Conservation (phyloP, 2,329 filamentous ascomycete genomes). For the Fusarium sp. region DNA sequence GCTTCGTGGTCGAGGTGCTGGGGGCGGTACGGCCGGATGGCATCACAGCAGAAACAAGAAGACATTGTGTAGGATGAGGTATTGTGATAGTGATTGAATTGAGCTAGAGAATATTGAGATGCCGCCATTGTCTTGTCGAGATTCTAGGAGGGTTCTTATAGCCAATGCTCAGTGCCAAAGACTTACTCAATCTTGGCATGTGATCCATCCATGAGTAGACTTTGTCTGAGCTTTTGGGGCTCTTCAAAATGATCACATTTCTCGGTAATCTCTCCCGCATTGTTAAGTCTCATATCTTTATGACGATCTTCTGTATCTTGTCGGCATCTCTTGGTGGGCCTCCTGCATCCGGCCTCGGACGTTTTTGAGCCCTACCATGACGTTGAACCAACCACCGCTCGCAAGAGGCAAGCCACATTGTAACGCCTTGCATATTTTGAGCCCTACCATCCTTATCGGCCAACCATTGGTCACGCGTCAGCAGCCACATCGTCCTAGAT, state of each 20-base stretch:
- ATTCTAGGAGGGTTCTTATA: neutral
- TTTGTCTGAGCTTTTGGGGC: too few relatives aligned
- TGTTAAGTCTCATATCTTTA: neutral
- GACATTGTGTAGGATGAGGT: neutral
- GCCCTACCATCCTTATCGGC: neutral
- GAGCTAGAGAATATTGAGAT: neutral
- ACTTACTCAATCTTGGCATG: neutral
- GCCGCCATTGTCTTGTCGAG: neutral
- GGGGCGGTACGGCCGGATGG: conserved; percentile 6
- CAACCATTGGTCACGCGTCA: neutral
- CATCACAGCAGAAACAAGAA: conserved; percentile 10
- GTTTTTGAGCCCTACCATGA: conserved; percentile 3
- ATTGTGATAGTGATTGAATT: neutral
- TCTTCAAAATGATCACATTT: neutral
- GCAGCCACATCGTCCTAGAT: neutral
- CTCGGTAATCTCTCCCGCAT: neutral
- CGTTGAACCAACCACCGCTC: neutral
- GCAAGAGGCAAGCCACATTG: neutral
- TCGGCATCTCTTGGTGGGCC: neutral
- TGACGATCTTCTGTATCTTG: neutral
- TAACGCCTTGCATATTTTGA: conserved; percentile 2
- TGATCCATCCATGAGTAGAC: neutral
- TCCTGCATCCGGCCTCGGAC: neutral
- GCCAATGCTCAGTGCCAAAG: neutral
- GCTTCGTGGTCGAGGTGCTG: conserved; percentile 7